Evolutionary conservation across 257 asterid species (phyloP).

Genomic region (Lycium barbarum): DNA sequence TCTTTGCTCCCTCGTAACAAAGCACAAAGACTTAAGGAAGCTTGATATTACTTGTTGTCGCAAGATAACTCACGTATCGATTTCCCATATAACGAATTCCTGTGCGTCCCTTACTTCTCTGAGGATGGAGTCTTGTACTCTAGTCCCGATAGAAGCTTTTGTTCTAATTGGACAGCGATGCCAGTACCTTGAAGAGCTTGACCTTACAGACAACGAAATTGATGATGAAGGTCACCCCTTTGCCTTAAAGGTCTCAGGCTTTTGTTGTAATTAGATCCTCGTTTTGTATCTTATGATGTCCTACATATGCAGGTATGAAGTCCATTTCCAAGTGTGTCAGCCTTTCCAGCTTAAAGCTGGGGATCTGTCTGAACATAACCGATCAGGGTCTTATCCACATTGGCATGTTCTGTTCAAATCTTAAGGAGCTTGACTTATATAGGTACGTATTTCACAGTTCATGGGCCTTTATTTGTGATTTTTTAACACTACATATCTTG

Average conservation of each 20-base stretch:
- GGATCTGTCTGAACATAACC: slow-evolving; percentile 71
- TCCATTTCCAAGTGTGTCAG: slow-evolving; percentile 71
- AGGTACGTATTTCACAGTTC: slow-evolving; percentile 51
- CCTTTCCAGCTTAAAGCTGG: slow-evolving; percentile 74
- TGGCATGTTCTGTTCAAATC: slow-evolving; percentile 70
- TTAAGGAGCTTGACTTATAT: slow-evolving; percentile 82
- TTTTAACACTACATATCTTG: slow-evolving; percentile 5
- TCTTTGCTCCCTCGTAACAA: slow-evolving; percentile 68
- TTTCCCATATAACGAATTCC: slow-evolving; percentile 69
- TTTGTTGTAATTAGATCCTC: slow-evolving; percentile 9
- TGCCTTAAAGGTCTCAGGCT: slow-evolving; percentile 20
- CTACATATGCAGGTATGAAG: slow-evolving; percentile 59
- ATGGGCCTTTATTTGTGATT: neutral
- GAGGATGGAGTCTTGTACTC: slow-evolving; percentile 85
- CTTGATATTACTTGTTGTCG: slow-evolving; percentile 93
- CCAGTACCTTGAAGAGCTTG: slow-evolving; percentile 81
- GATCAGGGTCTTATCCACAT: slow-evolving; percentile 73
- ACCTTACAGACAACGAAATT: slow-evolving; percentile 81
- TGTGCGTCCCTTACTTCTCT: slow-evolving; percentile 78
- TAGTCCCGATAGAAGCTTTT: slow-evolving; percentile 62
- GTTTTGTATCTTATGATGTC: slow-evolving; percentile 5
- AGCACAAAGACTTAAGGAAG: slow-evolving; percentile 67
- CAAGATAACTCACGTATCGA: slow-evolving; percentile 64
- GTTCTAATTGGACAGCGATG: slow-evolving; percentile 79
- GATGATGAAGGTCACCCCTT: slow-evolving; percentile 76